Percentiles rank a stretch among this genome's conserved stretches.
Conservation (phyloP, 1,284 basidiomycete genomes). For the Inonotus hispidus region DNA sequence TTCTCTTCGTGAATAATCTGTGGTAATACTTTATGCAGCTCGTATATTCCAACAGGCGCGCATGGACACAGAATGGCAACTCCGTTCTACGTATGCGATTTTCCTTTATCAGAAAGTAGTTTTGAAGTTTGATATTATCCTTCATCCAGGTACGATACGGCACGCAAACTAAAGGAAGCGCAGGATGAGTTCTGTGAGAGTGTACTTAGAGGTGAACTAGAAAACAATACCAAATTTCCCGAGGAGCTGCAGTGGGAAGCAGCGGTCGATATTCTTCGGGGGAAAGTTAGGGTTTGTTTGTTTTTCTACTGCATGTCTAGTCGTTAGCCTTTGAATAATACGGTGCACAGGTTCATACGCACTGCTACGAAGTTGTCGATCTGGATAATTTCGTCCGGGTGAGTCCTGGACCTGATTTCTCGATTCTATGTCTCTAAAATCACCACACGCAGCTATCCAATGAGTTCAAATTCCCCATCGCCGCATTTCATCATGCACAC, state of each 20-base stretch:
- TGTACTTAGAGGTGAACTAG: slow-evolving; percentile 30
- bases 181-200: slow-evolving; percentile 38
- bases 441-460: slow-evolving; percentile 39
- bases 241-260: slow-evolving; percentile 47
- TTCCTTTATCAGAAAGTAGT: not conserved
- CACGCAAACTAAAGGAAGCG: slow-evolving; percentile 35
- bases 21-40: not conserved
- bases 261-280: slow-evolving; percentile 48
- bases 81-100: slow-evolving; percentile 31
- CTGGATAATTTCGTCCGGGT: slow-evolving; percentile 34
- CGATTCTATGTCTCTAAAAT: not conserved
- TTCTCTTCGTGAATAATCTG: not conserved
- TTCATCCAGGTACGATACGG: slow-evolving; percentile 33
- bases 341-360: slow-evolving; percentile 32
- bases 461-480: slow-evolving; percentile 44
- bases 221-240: slow-evolving; percentile 41
- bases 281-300: slow-evolving; percentile 33
- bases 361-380: slow-evolving; percentile 47
- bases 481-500: slow-evolving; percentile 50
- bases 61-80: slow-evolving; percentile 44
- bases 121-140: not conserved
- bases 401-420: not conserved
- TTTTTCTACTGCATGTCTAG: slow-evolving; percentile 37
- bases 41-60: slow-evolving; percentile 13
- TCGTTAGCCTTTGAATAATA: not conserved